Evolutionary conservation across 768 basidiomycete genomes (phyloP), one percentile per base, ranked within the genome.

Genomic region (Epithele typhae): DNA sequence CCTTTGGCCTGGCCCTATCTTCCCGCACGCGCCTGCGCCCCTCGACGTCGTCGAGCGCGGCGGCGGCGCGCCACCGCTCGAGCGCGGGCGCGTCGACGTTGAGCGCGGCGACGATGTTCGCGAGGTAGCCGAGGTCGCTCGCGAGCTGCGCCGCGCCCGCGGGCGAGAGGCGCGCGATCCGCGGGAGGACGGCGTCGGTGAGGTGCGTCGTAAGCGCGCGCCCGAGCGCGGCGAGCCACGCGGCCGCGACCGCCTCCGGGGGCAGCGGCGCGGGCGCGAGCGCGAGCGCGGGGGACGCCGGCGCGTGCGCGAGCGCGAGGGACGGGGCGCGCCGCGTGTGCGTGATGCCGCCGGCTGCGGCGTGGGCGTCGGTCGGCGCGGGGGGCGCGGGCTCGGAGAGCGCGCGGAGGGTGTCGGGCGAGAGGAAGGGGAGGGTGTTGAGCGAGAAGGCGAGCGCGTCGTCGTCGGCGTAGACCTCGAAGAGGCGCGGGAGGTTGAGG

Each of bases 381-480:
- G 27, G 7, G 15, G 58, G 65, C 3, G 58, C 51, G 10, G 64
- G 71, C 48, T 79, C 81, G 2, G 69, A 59, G 5, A 76, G 59
- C 30, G 68, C 70, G 44, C 72, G 75, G 17, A 79, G 60, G 39
- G 77, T 63, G 34, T 84, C 79, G 5, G 68, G 54, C 48, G 87
- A 81, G 40, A 88, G 62, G 56, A 80, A 79, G 0, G 87, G 91
- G 9, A 97, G 69, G 5, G 87, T 91, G 39, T 85, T 81, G 33
- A 97, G 71, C 27, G 90, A 92, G 65, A 93, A 96, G 2, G 83
- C 79, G 8, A 97, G 75, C 9, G 91, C 89, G 50, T 93, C 92
- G 62, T 97, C 93, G 47, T 86, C 84, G 6, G 87, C 90, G 59
- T 96, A 95, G 15, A 94, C 87, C 64, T 98, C 94, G 59, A 98